Evolutionary conservation across 108 stramenopile genomes (phyloP).

Genomic region (Aurantiochytrium sp.): DNA sequence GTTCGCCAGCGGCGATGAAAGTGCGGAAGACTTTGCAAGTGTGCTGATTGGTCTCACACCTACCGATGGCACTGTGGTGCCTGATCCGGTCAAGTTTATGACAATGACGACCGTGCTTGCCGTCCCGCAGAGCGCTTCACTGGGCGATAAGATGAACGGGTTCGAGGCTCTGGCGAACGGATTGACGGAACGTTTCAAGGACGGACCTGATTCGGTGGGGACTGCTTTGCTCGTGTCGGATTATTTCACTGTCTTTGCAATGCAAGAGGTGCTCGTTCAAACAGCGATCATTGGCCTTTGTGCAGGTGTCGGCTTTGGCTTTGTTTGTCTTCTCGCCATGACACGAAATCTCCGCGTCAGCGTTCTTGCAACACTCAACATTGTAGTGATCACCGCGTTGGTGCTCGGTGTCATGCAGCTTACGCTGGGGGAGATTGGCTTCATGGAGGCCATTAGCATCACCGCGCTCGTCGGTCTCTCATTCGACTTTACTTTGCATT

Average conservation of each 20-base stretch:
- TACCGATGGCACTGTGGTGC: not conserved
- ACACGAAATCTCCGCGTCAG: not conserved
- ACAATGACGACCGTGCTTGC: not conserved
- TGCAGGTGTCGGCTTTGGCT: not conserved
- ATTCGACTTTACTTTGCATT: conserved; percentile 32
- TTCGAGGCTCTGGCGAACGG: not conserved
- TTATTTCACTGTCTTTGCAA: not conserved
- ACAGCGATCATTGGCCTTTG: not conserved
- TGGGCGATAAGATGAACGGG: not conserved
- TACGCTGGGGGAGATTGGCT: not conserved
- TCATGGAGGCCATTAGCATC: not conserved
- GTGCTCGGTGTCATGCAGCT: not conserved
- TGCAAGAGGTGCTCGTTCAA: not conserved
- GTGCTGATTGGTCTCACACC: not conserved
- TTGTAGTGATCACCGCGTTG: not conserved
- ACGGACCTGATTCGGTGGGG: not conserved
- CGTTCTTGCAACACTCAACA: not conserved
- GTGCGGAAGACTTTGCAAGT: not conserved
- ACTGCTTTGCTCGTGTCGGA: not conserved
- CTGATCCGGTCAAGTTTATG: not conserved
- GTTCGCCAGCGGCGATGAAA: not conserved
- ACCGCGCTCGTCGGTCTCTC: conserved; percentile 23
- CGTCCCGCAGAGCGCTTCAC: not conserved
- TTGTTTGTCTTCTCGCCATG: not conserved
- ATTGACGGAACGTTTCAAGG: not conserved